These are phyloP conservation scores for Neurospora intermedia DNA, from an alignment of 495 filamentous ascomycete species.

Conservation along the genomic window DNA sequence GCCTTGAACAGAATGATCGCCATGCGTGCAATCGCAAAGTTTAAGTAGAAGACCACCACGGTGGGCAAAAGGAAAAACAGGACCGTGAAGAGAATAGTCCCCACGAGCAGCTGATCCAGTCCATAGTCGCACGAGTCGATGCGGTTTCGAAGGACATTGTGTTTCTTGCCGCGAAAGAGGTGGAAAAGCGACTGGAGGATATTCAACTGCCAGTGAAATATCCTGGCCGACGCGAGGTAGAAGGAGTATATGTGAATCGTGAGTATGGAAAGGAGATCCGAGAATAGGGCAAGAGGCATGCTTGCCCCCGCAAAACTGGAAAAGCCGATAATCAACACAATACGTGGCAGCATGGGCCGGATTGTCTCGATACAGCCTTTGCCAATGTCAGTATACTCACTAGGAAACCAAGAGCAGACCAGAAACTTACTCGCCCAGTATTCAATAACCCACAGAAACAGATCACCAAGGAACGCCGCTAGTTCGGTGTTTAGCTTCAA, in stretches of 20 bases:
- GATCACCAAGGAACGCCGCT: slow-evolving; percentile 80
- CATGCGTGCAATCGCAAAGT: slow-evolving; percentile 90
- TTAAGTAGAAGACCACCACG: slow-evolving; percentile 90
- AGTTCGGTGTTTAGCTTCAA: slow-evolving; percentile 95
- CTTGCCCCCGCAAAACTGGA: slow-evolving; percentile 91
- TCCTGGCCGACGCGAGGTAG: slow-evolving; percentile 90
- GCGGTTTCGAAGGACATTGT: slow-evolving; percentile 91
- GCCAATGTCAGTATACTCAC: not conserved
- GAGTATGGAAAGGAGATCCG: slow-evolving; percentile 82
- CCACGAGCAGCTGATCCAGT: slow-evolving; percentile 91
- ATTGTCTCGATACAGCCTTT: slow-evolving; percentile 63
- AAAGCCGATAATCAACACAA: slow-evolving; percentile 90
- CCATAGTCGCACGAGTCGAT: slow-evolving; percentile 99
- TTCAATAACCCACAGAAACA: slow-evolving; percentile 97
- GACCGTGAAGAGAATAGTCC: slow-evolving; percentile 92
- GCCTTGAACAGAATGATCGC: slow-evolving; percentile 89
- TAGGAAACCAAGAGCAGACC: not conserved
- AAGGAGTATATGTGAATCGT: slow-evolving; percentile 97
- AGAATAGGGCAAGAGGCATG: slow-evolving; percentile 94
- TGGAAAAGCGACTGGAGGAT: slow-evolving; percentile 96
- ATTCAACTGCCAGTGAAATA: slow-evolving; percentile 96
- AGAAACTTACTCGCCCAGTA: slow-evolving; percentile 71
- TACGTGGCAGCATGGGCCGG: slow-evolving; percentile 65
- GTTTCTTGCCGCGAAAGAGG: slow-evolving; percentile 94
- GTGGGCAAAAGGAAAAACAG: slow-evolving; percentile 93